Base-by-base conservation (phyloP, 2,329 filamentous ascomycete genomes). In the Cercospora nicotianae region DNA sequence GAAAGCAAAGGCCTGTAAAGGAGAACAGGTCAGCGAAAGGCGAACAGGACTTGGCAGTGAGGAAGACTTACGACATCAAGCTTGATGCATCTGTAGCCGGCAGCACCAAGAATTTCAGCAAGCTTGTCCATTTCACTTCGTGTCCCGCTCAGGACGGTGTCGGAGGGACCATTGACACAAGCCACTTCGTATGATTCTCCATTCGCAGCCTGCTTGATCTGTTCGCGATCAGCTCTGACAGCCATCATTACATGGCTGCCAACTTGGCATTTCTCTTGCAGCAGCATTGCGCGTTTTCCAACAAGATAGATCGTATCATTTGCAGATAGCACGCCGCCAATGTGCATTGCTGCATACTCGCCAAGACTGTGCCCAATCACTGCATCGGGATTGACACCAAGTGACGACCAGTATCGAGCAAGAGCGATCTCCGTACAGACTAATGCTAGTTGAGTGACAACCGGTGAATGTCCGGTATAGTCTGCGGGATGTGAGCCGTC, bases 401-500 rank as follows among this genome's bases (percentile, higher is more conserved):
- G 71, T 1, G 76, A 75, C 0, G 42, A 59, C 72, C 70, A 73
- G 36, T 73, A 68, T 16, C 69, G 59, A 5, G 69, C 60, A 13
- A 83, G 72, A n/a, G 80, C 81, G 60, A 86, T 82, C 69, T 85
- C 75, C 1, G 81, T 63, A 62, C 75, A 80, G 3, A 79, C 75
- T 2, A 76, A 69, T 2, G 79, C 81, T 1, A 85, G 74, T 60
- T 85, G 83, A 12, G 72, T 69, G 16, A 72, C 64, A 8, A 73
- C 67, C 18, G 74, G 68, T 28, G 65, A 60, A 30, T 69, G 53
- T n/a, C 53, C 53, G 12, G 57, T 28, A 7, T 64, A 26, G 51
- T 58, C 51, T 10, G 39, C 20, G 26, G 39, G n/a, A 18, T 48
- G 20, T 3, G 65, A 60, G n/a, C 67, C 69, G 36, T 74, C 70